A percentile compares a stretch with the other conserved stretches of the same genome.
These are phyloP conservation scores for Serendipita sp. DNA, from an alignment of 1,284 basidiomycete species.

Conservation along the genomic window DNA sequence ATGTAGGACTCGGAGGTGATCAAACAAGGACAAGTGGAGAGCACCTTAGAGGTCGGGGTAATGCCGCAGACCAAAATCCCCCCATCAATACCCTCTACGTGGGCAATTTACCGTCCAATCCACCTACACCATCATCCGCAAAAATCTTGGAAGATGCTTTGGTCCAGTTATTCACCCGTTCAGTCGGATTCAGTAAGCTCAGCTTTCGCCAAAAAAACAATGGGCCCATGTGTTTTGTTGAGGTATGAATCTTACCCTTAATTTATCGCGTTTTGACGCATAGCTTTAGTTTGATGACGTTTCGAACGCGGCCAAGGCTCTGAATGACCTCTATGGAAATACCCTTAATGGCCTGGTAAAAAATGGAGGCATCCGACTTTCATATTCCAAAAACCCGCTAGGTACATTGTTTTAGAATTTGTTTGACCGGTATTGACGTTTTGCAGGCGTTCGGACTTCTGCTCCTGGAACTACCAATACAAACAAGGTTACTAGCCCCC, in stretches of 20 bases:
- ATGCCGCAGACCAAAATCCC: constrained; percentile 77
- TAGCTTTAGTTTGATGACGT: constrained; percentile 76
- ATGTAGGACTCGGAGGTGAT: background rate
- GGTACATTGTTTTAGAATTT: constrained; percentile 27
- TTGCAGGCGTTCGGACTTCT: constrained; percentile 7
- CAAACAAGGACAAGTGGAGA: background rate
- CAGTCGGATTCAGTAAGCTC: constrained; percentile 78
- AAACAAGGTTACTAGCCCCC: constrained; percentile 2
- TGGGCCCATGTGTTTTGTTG: constrained; percentile 95
- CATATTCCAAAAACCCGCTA: constrained; percentile 90
- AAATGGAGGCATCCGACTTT: constrained; percentile 85
- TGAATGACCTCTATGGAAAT: constrained; percentile 85
- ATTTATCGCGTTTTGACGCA: constrained; percentile 6
- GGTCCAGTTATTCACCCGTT: constrained; percentile 62
- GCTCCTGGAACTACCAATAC: background rate
- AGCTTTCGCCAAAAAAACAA: constrained; percentile 92
- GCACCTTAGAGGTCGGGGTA: constrained; percentile 21
- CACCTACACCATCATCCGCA: constrained; percentile 44
- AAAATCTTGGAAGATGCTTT: constrained; percentile 77
- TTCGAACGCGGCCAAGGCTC: constrained; percentile 63
- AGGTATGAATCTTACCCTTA: constrained; percentile 35
- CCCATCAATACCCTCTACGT: constrained; percentile 93
- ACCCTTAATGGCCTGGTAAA: constrained; percentile 83
- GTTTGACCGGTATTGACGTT: constrained; percentile 8
- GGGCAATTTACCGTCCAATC: constrained; percentile 76